Evolutionary conservation across 2,329 filamentous ascomycete species (phyloP).

Genomic region (Orbilia oligospora): DNA sequence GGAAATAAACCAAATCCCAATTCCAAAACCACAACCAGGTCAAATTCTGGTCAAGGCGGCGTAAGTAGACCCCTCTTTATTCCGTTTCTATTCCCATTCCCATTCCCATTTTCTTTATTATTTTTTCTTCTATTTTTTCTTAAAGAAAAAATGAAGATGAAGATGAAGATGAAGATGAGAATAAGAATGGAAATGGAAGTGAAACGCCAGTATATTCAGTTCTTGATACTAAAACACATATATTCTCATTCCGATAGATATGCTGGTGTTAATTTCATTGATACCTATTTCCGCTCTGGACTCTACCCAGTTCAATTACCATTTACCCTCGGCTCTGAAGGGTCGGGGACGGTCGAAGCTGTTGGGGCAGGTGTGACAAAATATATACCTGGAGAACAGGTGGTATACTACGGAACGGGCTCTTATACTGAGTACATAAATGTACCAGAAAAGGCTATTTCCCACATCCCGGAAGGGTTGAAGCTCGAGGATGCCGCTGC

Average conservation of each 20-base stretch:
- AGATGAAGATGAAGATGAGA: too few species aligned
- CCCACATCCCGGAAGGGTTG: constrained; percentile 77
- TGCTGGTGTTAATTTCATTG: constrained; percentile 89
- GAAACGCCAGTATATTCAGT: background rate
- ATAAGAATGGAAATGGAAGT: too few species aligned
- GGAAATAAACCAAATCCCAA: constrained; percentile 77
- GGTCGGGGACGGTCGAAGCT: constrained; percentile 78
- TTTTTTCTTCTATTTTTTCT: too few species aligned
- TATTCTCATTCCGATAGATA: constrained; percentile 66
- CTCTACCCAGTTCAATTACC: constrained; percentile 82
- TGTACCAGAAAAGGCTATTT: constrained; percentile 71
- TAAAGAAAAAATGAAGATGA: too few species aligned
- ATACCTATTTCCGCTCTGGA: constrained; percentile 91
- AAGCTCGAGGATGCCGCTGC: constrained; percentile 77
- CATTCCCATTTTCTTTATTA: too few species aligned
- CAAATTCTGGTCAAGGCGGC: constrained; percentile 86
- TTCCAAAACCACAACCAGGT: constrained; percentile 78
- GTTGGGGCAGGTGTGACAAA: constrained; percentile 71
- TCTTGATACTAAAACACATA: background rate
- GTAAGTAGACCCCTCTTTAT: constrained; percentile 23
- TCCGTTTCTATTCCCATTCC: too few species aligned
- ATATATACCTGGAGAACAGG: constrained; percentile 75
- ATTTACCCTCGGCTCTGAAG: constrained; percentile 84
- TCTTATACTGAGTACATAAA: constrained; percentile 74
- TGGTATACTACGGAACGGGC: constrained; percentile 76